phyloP scores from a whole-genome alignment of 441 rosid genomes.

The Omphalea diandra region DNA sequence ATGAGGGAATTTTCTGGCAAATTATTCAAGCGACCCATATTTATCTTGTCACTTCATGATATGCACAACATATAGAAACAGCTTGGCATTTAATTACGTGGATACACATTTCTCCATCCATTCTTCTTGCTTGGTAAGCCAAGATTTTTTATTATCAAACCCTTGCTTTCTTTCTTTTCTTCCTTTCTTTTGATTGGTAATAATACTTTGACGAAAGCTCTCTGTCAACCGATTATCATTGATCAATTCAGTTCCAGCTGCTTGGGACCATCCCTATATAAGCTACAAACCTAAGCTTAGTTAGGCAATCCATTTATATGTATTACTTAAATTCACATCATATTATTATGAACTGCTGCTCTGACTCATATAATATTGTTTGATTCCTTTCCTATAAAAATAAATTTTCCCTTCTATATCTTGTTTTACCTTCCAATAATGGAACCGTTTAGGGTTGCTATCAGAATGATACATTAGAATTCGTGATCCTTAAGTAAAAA shows the following conservation, averaged over 20 bases:
- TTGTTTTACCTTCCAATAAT: constrained; percentile 1
- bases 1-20: constrained; percentile 3
- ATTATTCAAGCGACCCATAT: constrained; percentile 19
- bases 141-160: neutral
- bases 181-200: too few species aligned
- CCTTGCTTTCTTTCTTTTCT: neutral
- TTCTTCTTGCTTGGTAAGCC: neutral
- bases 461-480: constrained; percentile 9
- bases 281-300: too few species aligned
- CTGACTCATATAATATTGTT: too few species aligned
- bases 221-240: neutral
- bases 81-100: constrained; percentile 16
- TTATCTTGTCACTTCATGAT: neutral
- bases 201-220: neutral
- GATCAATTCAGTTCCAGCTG: neutral
- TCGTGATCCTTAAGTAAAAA: constrained; percentile 19
- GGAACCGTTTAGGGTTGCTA: neutral
- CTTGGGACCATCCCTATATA: neutral
- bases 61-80: neutral
- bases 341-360: too few species aligned
- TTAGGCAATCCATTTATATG: too few species aligned
- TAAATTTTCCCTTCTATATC: neutral
- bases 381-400: neutral
- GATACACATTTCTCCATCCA: constrained; percentile 16
- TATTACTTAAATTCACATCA: too few species aligned